Conservation (phyloP, 2,329 filamentous ascomycete genomes). For the Parafenestella ontariensis region DNA sequence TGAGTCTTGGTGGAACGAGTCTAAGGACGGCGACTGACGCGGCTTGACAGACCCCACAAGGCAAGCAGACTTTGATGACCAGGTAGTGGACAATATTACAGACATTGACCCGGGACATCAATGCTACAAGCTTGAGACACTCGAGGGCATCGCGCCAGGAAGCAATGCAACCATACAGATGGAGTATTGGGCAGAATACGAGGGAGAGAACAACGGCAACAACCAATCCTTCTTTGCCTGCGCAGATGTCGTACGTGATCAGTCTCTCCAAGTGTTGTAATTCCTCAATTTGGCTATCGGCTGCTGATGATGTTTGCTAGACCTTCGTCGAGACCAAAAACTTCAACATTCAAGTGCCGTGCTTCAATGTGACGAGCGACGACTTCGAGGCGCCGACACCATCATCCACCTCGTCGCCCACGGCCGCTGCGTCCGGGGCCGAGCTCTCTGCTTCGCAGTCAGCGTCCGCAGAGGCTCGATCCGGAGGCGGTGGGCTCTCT, state of each 20-base stretch:
- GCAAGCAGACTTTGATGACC: slow-evolving; percentile 50
- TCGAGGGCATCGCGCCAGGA: slow-evolving; percentile 45
- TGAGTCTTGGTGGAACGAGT: slow-evolving; percentile 36
- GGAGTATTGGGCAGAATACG: slow-evolving; percentile 53
- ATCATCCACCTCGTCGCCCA: slow-evolving; percentile 2
- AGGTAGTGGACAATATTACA: slow-evolving; percentile 46
- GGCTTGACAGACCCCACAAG: slow-evolving; percentile 45
- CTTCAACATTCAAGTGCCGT: slow-evolving; percentile 53
- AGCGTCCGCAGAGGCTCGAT: slow-evolving; percentile 16
- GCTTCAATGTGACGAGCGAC: slow-evolving; percentile 56
- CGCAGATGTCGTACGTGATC: slow-evolving; percentile 49
- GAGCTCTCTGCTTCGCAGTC: slow-evolving; percentile 27
- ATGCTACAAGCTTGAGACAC: slow-evolving; percentile 51
- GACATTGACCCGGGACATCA: slow-evolving; percentile 54
- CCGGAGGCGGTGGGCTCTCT: slow-evolving; percentile 38
- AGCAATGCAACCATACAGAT: slow-evolving; percentile 57
- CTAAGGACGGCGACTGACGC: background rate
- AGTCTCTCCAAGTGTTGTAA: background rate
- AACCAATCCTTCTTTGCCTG: slow-evolving; percentile 57
- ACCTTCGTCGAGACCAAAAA: slow-evolving; percentile 51
- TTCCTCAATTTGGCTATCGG: background rate
- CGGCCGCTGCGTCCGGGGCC: slow-evolving; percentile 26
- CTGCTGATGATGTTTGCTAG: slow-evolving; percentile 5
- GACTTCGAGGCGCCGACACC: slow-evolving; percentile 41
- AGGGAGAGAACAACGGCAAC: slow-evolving; percentile 47